Evolutionary conservation across 2,329 filamentous ascomycete species (phyloP).

Genomic region (Pestalotiopsis sp.): DNA sequence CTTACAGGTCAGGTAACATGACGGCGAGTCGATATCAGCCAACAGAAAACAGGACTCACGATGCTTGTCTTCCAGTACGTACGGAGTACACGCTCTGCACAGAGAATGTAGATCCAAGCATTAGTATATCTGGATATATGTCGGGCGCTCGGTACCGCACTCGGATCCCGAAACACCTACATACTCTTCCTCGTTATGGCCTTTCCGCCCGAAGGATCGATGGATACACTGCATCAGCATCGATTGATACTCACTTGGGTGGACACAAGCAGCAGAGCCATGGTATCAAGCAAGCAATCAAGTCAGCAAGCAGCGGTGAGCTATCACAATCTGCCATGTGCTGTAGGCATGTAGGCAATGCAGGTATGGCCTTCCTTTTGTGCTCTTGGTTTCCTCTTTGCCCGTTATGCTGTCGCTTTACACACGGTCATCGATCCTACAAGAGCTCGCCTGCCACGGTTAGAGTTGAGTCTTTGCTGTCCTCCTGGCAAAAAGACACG

Average conservation of each 20-base stretch:
- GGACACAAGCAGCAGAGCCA: not conserved
- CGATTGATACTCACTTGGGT: not conserved
- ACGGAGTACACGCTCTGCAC: not conserved
- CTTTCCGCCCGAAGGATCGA: not conserved
- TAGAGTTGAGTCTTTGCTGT: not conserved
- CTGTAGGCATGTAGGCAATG: not conserved
- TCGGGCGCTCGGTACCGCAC: not conserved
- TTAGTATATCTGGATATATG: not conserved
- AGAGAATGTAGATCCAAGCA: not conserved
- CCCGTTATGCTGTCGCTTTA: not conserved
- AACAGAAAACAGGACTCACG: not conserved
- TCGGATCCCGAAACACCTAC: not conserved
- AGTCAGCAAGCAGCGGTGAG: conserved; percentile 6
- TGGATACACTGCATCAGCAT: not conserved
- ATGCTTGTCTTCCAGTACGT: not conserved
- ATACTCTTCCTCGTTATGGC: not conserved
- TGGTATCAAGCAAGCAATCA: not conserved
- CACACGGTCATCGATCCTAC: not conserved
- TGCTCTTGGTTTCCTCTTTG: not conserved
- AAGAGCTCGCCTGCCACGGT: not conserved
- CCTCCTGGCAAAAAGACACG: not conserved
- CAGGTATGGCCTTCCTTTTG: not conserved
- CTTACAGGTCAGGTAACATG: not conserved
- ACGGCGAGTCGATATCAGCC: not conserved
- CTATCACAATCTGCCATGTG: not conserved